Percentiles rank a stretch among this genome's conserved stretches.
Conservation (phyloP, 2,329 filamentous ascomycete genomes). For the Lasiodiplodia theobromae region DNA sequence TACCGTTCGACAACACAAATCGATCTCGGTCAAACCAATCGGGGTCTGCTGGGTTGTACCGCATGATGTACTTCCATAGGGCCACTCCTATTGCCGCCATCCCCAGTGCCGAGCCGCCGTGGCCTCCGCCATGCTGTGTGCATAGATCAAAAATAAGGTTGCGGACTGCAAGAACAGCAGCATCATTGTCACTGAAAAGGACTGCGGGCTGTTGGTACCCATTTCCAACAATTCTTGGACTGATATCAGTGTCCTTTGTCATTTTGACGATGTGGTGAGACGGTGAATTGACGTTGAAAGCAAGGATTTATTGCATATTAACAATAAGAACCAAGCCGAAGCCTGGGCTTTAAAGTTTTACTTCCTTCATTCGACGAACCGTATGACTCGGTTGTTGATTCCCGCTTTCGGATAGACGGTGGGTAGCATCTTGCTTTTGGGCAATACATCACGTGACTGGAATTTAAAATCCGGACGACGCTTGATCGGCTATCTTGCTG, state of each 20-base stretch:
- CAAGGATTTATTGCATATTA: background rate
- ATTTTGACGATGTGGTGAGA: background rate
- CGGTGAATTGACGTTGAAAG: background rate
- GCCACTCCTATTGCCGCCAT: background rate
- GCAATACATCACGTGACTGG: background rate
- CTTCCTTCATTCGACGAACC: background rate
- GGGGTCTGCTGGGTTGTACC: background rate
- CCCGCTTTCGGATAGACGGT: background rate
- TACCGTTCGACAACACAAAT: background rate
- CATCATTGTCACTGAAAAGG: background rate
- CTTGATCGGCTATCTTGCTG: background rate
- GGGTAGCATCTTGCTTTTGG: background rate
- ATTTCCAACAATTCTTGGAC: background rate
- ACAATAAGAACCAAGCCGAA: background rate
- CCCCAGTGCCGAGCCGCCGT: background rate
- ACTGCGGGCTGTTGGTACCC: background rate
- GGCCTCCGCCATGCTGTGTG: background rate
- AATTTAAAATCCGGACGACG: slow-evolving; percentile 5
- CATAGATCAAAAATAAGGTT: background rate
- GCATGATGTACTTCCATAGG: background rate
- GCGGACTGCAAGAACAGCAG: background rate
- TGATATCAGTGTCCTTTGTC: background rate
- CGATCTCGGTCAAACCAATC: slow-evolving; percentile 1
- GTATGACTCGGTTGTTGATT: background rate
- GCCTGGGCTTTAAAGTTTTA: background rate